Evolutionary conservation across 371 early-diverging fungal genomes (phyloP).

Genomic region (Basidiobolus meristosporus): DNA sequence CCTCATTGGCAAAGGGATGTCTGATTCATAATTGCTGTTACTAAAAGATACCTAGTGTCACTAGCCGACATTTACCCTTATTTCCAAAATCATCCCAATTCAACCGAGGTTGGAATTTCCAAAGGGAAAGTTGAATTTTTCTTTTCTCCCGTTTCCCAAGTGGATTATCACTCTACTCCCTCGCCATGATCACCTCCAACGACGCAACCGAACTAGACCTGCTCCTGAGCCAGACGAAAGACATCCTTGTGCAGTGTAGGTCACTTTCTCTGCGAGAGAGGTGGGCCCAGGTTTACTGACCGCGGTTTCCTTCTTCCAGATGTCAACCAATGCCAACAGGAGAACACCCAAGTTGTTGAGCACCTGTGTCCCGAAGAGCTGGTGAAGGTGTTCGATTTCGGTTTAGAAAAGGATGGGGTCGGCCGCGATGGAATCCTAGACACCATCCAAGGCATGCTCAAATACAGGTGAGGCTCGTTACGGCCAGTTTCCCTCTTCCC

Average conservation of each 20-base stretch:
- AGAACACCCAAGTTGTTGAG: neutral
- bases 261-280: neutral
- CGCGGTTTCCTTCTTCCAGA: neutral
- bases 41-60: too few relatives aligned
- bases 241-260: neutral
- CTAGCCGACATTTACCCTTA: too few relatives aligned
- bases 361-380: neutral
- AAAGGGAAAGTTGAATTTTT: too few relatives aligned
- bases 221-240: neutral
- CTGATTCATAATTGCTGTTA: too few relatives aligned
- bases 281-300: neutral
- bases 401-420: neutral
- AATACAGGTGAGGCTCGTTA: neutral
- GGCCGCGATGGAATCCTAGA: neutral
- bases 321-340: neutral
- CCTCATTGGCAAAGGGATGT: too few relatives aligned
- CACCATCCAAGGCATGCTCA: neutral
- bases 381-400: neutral
- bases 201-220: neutral
- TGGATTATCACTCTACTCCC: neutral
- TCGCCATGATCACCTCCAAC: neutral
- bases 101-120: too few relatives aligned
- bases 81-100: too few relatives aligned
- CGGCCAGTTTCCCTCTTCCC: neutral
- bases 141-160: neutral